Evolutionary conservation across 2,329 filamentous ascomycete species (phyloP).

Genomic region (Fusarium oligoseptatum): DNA sequence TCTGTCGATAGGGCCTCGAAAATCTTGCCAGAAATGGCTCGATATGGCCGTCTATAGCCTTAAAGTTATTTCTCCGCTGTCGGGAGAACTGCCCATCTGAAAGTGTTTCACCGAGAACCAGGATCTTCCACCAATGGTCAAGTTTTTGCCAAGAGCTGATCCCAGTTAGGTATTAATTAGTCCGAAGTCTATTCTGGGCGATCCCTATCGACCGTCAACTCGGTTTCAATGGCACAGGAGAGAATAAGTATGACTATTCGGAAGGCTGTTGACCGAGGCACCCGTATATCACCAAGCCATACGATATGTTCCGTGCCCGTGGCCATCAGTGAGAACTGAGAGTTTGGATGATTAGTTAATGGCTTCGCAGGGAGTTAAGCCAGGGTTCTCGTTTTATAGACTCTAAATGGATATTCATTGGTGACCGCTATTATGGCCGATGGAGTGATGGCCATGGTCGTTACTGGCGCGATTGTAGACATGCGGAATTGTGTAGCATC

Average conservation of each 20-base stretch:
- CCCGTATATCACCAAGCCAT: background rate
- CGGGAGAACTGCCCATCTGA: background rate
- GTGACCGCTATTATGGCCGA: background rate
- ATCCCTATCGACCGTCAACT: background rate
- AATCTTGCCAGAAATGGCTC: conserved; percentile 1
- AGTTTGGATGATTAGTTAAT: background rate
- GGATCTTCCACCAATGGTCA: background rate
- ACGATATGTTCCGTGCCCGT: background rate
- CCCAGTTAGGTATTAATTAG: background rate
- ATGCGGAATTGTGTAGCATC: background rate
- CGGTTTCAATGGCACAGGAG: background rate
- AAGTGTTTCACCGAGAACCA: background rate
- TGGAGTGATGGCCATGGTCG: background rate
- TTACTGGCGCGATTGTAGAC: background rate
- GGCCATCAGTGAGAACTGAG: background rate
- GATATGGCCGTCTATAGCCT: background rate
- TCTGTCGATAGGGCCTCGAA: background rate
- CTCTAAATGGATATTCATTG: background rate
- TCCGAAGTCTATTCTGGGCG: background rate
- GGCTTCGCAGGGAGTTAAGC: background rate
- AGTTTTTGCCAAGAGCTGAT: background rate
- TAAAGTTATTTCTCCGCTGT: background rate
- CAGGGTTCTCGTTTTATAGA: background rate
- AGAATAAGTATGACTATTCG: background rate
- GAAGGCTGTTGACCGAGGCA: background rate